Evolutionary conservation across 2,329 filamentous ascomycete genomes (phyloP).

Genomic region (Tolypocladium sp.): DNA sequence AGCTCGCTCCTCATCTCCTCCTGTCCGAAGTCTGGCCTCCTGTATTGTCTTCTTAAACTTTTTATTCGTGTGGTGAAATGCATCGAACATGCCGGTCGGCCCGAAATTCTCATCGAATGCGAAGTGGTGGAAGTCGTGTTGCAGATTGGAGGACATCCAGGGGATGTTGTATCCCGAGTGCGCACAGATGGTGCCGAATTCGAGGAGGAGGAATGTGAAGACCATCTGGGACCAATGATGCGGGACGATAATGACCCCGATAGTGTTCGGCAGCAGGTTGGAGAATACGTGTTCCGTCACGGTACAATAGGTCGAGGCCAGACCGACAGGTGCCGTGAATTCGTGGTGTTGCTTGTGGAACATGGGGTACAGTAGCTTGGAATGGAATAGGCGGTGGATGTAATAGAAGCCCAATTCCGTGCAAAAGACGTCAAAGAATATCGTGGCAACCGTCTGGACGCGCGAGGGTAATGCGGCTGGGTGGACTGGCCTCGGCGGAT

Average conservation of each 20-base stretch:
- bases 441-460: constrained; percentile 2
- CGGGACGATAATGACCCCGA: constrained; percentile 12
- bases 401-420: constrained; percentile 40
- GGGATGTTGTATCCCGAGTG: constrained; percentile 9
- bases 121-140: constrained; percentile 11
- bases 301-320: constrained; percentile 42
- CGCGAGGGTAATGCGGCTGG: constrained; percentile 2
- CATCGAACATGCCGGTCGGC: constrained; percentile 7
- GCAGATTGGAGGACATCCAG: constrained; percentile 5
- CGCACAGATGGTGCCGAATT: constrained; percentile 7
- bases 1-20: constrained; percentile 8
- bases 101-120: constrained; percentile 11
- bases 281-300: constrained; percentile 40
- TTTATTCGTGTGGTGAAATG: constrained; percentile 3
- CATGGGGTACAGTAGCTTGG: constrained; percentile 28
- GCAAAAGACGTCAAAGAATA: constrained; percentile 7
- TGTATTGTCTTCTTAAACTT: constrained; percentile 5
- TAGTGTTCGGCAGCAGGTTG: constrained; percentile 35
- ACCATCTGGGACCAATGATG: constrained; percentile 9
- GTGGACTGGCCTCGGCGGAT: not conserved
- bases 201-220: constrained; percentile 8
- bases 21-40: constrained; percentile 5
- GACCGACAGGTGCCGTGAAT: constrained; percentile 40
- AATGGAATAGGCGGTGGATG: constrained; percentile 37
- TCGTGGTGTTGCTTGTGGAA: constrained; percentile 44